A percentile compares a stretch with the other conserved stretches of the same genome.
Conservation (phyloP, 1,284 basidiomycete species). For the Agroathelia rolfsii region DNA sequence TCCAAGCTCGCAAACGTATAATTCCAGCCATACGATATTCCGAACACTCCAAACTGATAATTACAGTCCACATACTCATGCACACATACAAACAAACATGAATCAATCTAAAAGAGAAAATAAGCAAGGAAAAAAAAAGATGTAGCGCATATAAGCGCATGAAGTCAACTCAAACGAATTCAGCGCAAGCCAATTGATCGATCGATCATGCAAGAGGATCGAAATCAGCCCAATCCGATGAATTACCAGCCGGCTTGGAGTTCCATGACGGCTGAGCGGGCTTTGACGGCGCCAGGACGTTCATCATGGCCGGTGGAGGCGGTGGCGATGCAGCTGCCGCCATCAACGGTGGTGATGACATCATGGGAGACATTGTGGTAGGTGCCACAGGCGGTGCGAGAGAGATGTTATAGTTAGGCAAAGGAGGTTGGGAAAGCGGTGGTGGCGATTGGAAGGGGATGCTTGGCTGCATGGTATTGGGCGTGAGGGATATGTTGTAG, state of each 20-base stretch:
- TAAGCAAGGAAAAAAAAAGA: too few species aligned
- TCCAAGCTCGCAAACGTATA: conserved; percentile 7
- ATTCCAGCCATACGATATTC: conserved; percentile 5
- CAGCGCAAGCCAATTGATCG: too few species aligned
- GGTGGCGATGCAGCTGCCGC: conserved; percentile 27
- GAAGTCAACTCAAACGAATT: too few species aligned
- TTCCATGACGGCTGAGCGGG: conserved; percentile 40
- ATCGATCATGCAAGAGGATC: conserved; percentile 57
- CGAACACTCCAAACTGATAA: conserved; percentile 6
- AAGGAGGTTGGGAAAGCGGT: conserved; percentile 17
- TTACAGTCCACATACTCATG: conserved; percentile 2
- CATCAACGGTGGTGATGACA: conserved; percentile 16
- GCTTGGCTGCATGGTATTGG: conserved; percentile 14
- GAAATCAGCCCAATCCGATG: conserved; percentile 69
- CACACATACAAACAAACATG: too few species aligned
- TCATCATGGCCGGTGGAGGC: conserved; percentile 34
- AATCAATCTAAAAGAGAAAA: too few species aligned
- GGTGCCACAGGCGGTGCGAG: conserved; percentile 23
- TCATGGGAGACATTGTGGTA: conserved; percentile 11
- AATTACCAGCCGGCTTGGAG: conserved; percentile 29
- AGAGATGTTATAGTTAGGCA: conserved; percentile 47
- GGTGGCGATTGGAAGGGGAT: conserved; percentile 8
- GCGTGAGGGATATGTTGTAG: conserved; percentile 11
- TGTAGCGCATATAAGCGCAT: too few species aligned
- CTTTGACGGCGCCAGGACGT: conserved; percentile 48